These are phyloP conservation scores for Setaria italica DNA, from an alignment of 202 grass and related monocot species.

Conservation along the genomic window DNA sequence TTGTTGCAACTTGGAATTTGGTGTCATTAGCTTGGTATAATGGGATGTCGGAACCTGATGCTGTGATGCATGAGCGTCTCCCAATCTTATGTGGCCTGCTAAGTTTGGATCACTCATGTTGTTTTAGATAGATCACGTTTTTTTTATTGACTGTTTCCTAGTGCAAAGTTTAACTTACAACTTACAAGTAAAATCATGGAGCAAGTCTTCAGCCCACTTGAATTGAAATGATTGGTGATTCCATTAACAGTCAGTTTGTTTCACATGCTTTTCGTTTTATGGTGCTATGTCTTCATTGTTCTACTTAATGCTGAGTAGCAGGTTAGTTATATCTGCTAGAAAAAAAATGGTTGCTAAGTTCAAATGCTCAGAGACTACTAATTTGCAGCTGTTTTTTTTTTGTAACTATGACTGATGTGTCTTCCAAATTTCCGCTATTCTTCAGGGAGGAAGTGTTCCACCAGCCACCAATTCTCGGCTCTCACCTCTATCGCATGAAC, in stretches of 20 bases:
- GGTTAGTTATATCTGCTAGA: not conserved
- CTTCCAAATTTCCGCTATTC: conserved; percentile 27
- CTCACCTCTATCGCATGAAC: conserved; percentile 85
- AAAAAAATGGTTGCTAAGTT: not conserved
- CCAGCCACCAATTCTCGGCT: conserved; percentile 84
- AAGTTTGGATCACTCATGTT: not conserved
- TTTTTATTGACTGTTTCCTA: not conserved
- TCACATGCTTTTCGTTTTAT: not conserved
- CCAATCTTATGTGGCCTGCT: not conserved
- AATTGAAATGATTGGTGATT: not conserved
- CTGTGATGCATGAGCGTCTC: not conserved
- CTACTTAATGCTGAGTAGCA: not conserved
- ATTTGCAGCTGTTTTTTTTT: not conserved
- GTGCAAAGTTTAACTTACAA: not conserved
- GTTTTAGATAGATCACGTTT: not conserved
- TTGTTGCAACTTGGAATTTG: conserved; percentile 25
- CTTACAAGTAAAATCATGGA: not conserved
- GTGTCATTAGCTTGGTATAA: not conserved
- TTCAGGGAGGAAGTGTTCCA: conserved; percentile 76
- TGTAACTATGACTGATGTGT: conserved; percentile 32
- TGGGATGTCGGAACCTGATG: not conserved
- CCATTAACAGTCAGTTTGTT: not conserved
- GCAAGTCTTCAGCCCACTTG: not conserved
- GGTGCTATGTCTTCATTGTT: conserved; percentile 12
- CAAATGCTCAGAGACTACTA: too few relatives aligned